phyloP scores from a whole-genome alignment of 108 stramenopile species.

The Fragilaria radians region DNA sequence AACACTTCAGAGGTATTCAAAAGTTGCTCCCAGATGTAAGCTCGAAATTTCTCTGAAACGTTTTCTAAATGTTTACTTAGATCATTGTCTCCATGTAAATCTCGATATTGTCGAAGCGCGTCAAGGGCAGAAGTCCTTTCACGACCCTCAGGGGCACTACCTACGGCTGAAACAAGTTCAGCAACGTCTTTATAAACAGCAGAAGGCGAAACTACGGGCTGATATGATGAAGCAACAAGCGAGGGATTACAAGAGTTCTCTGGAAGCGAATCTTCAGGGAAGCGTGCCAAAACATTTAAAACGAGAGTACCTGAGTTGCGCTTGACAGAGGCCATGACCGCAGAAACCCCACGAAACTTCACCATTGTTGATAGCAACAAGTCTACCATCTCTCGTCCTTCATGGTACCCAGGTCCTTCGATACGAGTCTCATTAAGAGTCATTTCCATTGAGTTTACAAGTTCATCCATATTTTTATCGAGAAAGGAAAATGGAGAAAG shows the following conservation, averaged over 20 bases:
- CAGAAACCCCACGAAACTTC: slow-evolving; percentile 1
- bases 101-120: slow-evolving; percentile 42
- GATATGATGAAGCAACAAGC: background rate
- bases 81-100: slow-evolving; percentile 40
- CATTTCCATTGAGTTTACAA: slow-evolving; percentile 45
- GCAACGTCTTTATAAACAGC: slow-evolving; percentile 25
- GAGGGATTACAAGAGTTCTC: background rate
- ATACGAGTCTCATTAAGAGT: slow-evolving; percentile 5
- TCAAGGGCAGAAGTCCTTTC: slow-evolving; percentile 48
- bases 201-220: background rate
- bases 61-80: slow-evolving; percentile 49
- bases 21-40: slow-evolving; percentile 51
- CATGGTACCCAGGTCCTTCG: background rate
- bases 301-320: background rate
- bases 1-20: background rate
- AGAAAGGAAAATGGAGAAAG: slow-evolving; percentile 22
- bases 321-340: background rate
- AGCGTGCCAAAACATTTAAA: background rate
- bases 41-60: slow-evolving; percentile 54
- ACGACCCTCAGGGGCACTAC: slow-evolving; percentile 35
- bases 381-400: background rate
- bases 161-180: slow-evolving; percentile 54
- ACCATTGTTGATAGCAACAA: slow-evolving; percentile 6
- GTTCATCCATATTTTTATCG: slow-evolving; percentile 45
- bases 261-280: background rate